A percentile compares a stretch with the other conserved stretches of the same genome.
These are phyloP conservation scores for Pythium sukuiense DNA, from an alignment of 352 stramenopile species.

Conservation along the genomic window DNA sequence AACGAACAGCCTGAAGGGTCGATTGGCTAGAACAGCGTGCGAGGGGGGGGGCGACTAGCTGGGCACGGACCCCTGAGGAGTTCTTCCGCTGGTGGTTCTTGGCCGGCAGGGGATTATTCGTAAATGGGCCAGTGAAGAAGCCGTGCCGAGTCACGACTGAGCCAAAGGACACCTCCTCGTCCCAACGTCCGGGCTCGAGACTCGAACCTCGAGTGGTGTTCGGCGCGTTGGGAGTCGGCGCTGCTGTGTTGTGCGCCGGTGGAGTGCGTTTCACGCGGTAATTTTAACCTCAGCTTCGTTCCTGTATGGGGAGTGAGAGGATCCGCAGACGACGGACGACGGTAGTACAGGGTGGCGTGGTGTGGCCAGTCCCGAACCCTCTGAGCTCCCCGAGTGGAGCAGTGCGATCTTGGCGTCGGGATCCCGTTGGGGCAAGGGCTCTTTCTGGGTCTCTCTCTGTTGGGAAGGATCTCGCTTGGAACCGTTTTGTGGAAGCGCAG, in stretches of 20 bases:
- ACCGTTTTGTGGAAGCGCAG: neutral
- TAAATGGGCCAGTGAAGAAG: neutral
- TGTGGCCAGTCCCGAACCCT: neutral
- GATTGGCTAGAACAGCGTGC: neutral
- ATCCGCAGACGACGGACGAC: too few species aligned
- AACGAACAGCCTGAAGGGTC: neutral
- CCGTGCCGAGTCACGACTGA: neutral
- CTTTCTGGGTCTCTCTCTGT: too few species aligned
- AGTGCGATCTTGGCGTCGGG: neutral
- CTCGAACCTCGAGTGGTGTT: neutral
- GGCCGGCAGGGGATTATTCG: neutral
- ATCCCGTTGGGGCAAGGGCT: neutral
- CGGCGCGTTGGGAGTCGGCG: neutral
- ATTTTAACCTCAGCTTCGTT: constrained; percentile 20
- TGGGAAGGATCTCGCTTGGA: neutral
- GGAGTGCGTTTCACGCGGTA: constrained; percentile 19
- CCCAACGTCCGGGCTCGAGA: neutral
- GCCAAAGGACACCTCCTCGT: neutral
- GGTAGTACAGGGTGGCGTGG: neutral
- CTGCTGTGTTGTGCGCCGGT: neutral
- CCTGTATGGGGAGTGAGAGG: neutral
- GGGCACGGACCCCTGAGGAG: too few species aligned
- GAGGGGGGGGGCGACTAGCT: neutral
- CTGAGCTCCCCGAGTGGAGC: too few species aligned
- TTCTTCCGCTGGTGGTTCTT: neutral